Percentiles rank a stretch among this genome's conserved stretches.
Conservation (phyloP, 1,284 basidiomycete species). For the Ganoderma leucocontextum region DNA sequence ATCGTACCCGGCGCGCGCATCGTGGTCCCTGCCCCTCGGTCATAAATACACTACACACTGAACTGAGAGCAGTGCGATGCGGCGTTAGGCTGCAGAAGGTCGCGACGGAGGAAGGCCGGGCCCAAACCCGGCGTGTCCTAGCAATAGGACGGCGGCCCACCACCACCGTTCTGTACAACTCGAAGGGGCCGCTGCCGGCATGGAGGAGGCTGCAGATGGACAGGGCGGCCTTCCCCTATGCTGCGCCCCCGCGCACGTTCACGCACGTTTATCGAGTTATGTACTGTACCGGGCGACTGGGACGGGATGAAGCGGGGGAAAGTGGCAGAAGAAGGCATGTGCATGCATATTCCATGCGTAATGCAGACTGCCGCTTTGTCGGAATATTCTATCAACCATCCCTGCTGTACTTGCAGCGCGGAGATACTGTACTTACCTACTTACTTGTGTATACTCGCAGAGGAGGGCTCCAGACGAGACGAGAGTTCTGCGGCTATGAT, state of each 20-base stretch:
- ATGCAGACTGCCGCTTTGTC: neutral
- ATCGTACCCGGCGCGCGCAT: neutral
- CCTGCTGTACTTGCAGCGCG: neutral
- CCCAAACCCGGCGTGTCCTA: neutral
- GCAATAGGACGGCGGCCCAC: neutral
- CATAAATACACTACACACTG: neutral
- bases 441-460: too few species aligned
- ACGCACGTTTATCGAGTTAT: neutral
- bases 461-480: neutral
- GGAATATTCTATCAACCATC: neutral
- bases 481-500: neutral
- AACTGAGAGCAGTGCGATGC: neutral
- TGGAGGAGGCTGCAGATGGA: neutral
- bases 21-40: neutral
- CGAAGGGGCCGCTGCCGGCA: neutral
- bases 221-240: neutral
- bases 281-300: neutral
- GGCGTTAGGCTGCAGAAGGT: constrained; percentile 5
- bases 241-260: neutral
- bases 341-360: neutral
- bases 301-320: neutral
- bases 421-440: neutral
- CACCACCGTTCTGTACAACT: neutral
- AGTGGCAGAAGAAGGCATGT: neutral
- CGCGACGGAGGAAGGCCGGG: neutral